Conservation (phyloP, 2,329 filamentous ascomycete genomes). For the Hypoxylon rubiginosum region DNA sequence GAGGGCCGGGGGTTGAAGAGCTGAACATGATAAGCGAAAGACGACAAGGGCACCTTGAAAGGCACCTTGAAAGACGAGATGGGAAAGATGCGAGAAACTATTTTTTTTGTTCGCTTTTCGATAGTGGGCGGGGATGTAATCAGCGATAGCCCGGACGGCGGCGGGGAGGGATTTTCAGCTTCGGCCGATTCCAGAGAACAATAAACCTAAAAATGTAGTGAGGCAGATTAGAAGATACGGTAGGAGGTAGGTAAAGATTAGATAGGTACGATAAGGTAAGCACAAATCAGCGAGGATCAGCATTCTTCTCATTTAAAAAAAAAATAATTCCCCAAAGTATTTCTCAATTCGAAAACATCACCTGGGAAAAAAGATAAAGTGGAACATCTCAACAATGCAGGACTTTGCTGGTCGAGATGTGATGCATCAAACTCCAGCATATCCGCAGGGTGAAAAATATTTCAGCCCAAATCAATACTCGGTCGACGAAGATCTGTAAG, state of each 20-base stretch:
- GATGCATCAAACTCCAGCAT: slow-evolving; percentile 1
- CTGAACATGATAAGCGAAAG: background rate
- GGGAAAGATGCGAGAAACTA: background rate
- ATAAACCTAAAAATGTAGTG: background rate
- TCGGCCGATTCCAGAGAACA: slow-evolving; percentile 20
- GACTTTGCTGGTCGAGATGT: background rate
- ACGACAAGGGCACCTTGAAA: slow-evolving; percentile 3
- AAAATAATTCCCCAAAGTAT: background rate
- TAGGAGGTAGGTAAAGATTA: slow-evolving; percentile 5
- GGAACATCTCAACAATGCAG: slow-evolving; percentile 9
- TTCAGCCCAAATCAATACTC: background rate
- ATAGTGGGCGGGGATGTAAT: slow-evolving; percentile 6
- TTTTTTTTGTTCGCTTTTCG: background rate
- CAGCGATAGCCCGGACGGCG: background rate
- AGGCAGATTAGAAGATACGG: too few species aligned
- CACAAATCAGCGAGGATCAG: slow-evolving; percentile 11
- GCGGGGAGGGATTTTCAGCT: slow-evolving; percentile 14
- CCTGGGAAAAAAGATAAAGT: slow-evolving; percentile 1
- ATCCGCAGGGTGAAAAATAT: background rate
- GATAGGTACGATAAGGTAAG: slow-evolving; percentile 18
- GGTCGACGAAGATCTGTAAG: slow-evolving; percentile 4
- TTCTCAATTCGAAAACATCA: slow-evolving; percentile 4
- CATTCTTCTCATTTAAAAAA: slow-evolving; percentile 10
- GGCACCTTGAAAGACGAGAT: background rate
- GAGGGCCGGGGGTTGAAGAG: background rate